Percentiles rank a stretch among this genome's conserved stretches.
phyloP scores from a whole-genome alignment of 129 eudicot genomes.

The Oenanthe sinensis region DNA sequence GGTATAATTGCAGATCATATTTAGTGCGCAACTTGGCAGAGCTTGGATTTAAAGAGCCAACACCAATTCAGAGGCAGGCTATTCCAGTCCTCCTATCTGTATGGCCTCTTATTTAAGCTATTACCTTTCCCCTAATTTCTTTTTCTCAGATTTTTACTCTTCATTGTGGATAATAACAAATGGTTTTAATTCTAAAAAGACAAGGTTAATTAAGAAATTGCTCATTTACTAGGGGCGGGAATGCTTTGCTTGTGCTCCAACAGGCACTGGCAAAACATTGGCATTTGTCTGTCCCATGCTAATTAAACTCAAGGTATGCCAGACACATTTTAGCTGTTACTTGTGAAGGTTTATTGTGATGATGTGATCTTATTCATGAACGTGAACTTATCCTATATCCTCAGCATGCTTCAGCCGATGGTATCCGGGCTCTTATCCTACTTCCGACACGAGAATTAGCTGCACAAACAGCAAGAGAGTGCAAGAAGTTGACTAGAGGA shows the following conservation, averaged over 20 bases:
- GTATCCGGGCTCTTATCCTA: constrained; percentile 77
- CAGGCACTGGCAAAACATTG: constrained; percentile 96
- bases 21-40: constrained; percentile 65
- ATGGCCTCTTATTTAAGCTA: constrained; percentile 38
- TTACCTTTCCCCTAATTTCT: not conserved
- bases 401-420: constrained; percentile 69
- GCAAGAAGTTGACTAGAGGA: constrained; percentile 78
- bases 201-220: not conserved
- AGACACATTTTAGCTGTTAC: constrained; percentile 4
- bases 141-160: not conserved
- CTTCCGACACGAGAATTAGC: constrained; percentile 96
- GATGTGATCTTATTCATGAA: constrained; percentile 14
- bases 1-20: constrained; percentile 65
- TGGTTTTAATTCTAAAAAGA: not conserved
- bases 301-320: constrained; percentile 76
- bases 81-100: constrained; percentile 93
- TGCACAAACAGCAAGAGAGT: constrained; percentile 92
- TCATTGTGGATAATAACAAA: not conserved
- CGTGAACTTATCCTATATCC: not conserved
- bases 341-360: constrained; percentile 8
- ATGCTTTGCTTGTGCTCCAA: constrained; percentile 96
- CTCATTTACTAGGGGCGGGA: constrained; percentile 67
- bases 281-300: constrained; percentile 87
- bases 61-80: constrained; percentile 99
- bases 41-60: constrained; percentile 81